These are phyloP conservation scores for Acanthamoeba healyi DNA, from an alignment of 208 protist species.

Conservation along the genomic window DNA sequence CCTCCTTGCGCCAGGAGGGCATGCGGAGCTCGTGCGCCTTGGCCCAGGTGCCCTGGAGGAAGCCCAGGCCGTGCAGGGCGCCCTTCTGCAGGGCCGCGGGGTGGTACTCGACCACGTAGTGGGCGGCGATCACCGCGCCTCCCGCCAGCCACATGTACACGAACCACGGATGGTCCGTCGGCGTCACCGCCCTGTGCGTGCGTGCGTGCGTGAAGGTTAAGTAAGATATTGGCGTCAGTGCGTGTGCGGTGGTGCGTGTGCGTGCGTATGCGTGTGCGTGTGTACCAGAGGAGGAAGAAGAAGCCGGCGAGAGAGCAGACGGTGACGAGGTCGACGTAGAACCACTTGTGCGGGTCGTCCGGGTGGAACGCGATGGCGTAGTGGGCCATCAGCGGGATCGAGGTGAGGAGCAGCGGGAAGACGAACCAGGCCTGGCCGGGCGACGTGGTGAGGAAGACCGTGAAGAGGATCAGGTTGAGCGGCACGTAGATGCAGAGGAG, in stretches of 20 bases:
- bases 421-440: constrained; percentile 62
- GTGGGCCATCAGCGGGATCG: constrained; percentile 39
- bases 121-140: background rate
- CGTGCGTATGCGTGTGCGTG: background rate
- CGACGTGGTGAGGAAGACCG: constrained; percentile 37
- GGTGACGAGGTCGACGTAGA: constrained; percentile 47
- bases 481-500: constrained; percentile 38
- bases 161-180: constrained; percentile 58
- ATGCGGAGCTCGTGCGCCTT: constrained; percentile 23
- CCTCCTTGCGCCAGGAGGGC: constrained; percentile 29
- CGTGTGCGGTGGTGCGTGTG: background rate
- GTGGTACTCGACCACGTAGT: constrained; percentile 48
- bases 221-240: no score
- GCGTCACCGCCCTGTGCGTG: constrained; percentile 6
- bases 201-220: no score
- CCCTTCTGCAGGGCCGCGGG: background rate
- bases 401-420: constrained; percentile 62
- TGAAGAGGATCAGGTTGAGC: constrained; percentile 54
- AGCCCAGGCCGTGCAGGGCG: background rate
- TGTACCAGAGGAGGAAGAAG: constrained; percentile 68
- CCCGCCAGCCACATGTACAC: constrained; percentile 58
- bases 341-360: constrained; percentile 61
- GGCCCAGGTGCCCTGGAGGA: background rate
- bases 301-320: background rate
- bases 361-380: constrained; percentile 64